These are phyloP conservation scores for Camptophora hylomeconis DNA, from an alignment of 2,329 filamentous ascomycete species.

Conservation along the genomic window DNA sequence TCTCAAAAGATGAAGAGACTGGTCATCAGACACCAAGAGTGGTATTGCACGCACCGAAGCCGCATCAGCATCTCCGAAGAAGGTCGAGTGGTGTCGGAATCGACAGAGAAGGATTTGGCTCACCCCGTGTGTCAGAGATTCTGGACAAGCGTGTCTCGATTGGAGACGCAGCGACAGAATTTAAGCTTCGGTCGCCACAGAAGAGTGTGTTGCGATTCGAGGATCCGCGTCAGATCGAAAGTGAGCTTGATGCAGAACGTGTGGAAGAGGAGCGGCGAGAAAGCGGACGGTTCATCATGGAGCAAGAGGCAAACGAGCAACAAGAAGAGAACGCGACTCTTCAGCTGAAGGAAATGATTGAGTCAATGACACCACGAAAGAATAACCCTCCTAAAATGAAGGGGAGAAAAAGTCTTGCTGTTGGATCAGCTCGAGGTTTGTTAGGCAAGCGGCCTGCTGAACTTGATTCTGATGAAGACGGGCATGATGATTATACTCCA, in stretches of 20 bases:
- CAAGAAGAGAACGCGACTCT: slow-evolving; percentile 50
- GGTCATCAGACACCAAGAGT: slow-evolving; percentile 50
- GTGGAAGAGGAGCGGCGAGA: slow-evolving; percentile 50
- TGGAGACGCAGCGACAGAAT: slow-evolving; percentile 50
- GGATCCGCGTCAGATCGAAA: slow-evolving; percentile 49
- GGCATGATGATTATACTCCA: slow-evolving; percentile 39
- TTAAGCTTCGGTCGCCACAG: slow-evolving; percentile 41
- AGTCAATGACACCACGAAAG: slow-evolving; percentile 60
- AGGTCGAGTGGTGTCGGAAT: slow-evolving; percentile 55
- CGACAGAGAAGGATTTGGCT: slow-evolving; percentile 59
- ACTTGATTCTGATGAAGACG: slow-evolving; percentile 50
- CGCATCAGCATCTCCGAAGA: slow-evolving; percentile 30
- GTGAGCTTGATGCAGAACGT: slow-evolving; percentile 50
- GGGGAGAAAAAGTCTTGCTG: slow-evolving; percentile 62
- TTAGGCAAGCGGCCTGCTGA: slow-evolving; percentile 63
- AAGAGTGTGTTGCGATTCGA: slow-evolving; percentile 46
- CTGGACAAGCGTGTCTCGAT: slow-evolving; percentile 61
- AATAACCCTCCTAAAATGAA: slow-evolving; percentile 38
- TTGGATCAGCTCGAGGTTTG: slow-evolving; percentile 60
- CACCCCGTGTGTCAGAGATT: slow-evolving; percentile 58
- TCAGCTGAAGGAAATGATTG: slow-evolving; percentile 64
- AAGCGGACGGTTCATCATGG: slow-evolving; percentile 42
- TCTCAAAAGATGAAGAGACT: slow-evolving; percentile 40
- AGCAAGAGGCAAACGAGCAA: slow-evolving; percentile 37
- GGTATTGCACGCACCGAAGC: slow-evolving; percentile 41